Evolutionary conservation across 2,329 filamentous ascomycete species (phyloP), one percentile per base, ranked within the genome.

Genomic region (Colletotrichum incanum): DNA sequence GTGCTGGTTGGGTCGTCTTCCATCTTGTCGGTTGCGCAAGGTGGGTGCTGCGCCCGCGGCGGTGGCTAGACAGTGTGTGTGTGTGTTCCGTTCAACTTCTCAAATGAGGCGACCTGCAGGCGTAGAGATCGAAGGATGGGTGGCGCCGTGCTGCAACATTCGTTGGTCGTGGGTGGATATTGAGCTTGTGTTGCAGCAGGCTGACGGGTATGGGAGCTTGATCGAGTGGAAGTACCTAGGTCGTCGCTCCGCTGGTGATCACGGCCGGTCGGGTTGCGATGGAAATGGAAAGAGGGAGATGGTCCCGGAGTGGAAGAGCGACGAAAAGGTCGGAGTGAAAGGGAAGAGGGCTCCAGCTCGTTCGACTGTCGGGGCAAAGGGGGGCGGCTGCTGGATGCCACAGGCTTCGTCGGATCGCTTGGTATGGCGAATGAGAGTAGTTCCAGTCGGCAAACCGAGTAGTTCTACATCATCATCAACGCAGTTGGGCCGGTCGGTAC

Each of bases 81-180:
- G 26, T 34, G 39, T 45, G 6, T 18, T 28, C 37, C 11, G 26
- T 47, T 56, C 59, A 28, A 41, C 8, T 39, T 34, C 50, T 41
- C 58, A 60, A 65, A 72, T 60, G 65, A 72, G 69, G 69, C 69
- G 69, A 69, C 52, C 69, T 72, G 69, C 69, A 72, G 69, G 52
- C 18, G 58, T 45, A n/a, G 14, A 47, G 45, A 12, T 60, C 37
- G 50, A 34, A 58, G 37, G 56, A 56, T 62, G 41, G 16, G 69
- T 64, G 69, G 69, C 65, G 69, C 39, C 43, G 65, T 55, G 28
- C 65, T 60, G 69, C 69, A 72, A 60, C 65, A 69, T 68, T 41
- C 58, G 68, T 62, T 71, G 68, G 65, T 39, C n/a, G 39, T 41
- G n/a, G 56, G 37, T 14, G 55, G 54, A 37, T 52, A 16, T 54